Conservation (phyloP, 352 stramenopile species). For the Globisporangium nunn region DNA sequence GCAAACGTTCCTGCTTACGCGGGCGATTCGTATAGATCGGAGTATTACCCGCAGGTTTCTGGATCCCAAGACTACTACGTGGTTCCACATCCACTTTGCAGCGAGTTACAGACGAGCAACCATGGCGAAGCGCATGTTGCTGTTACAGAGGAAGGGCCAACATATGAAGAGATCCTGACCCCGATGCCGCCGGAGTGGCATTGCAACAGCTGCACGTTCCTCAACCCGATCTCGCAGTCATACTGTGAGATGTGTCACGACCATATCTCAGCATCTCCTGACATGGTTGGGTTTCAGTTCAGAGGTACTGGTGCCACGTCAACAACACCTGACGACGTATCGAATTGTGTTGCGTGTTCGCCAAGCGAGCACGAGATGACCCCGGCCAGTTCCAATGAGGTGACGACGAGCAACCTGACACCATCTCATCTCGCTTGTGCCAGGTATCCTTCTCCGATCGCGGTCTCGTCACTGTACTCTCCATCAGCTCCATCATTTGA, state of each 20-base stretch:
- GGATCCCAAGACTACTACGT: neutral
- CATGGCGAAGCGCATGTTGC: conserved; percentile 29
- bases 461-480: conserved; percentile 17
- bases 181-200: neutral
- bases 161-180: conserved; percentile 7
- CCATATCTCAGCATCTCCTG: conserved; percentile 28
- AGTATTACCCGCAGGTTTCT: neutral
- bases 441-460: neutral
- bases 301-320: neutral
- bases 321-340: too few species aligned
- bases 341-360: neutral
- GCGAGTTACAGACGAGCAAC: neutral
- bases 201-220: conserved; percentile 41
- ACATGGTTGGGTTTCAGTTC: conserved; percentile 1
- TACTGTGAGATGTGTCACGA: conserved; percentile 59
- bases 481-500: conserved; percentile 23
- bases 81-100: neutral
- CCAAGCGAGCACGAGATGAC: neutral
- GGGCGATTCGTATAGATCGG: neutral
- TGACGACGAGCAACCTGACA: too few species aligned
- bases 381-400: neutral
- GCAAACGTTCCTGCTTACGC: neutral
- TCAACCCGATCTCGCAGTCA: conserved; percentile 43
- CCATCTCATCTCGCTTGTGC: too few species aligned
- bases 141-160: conserved; percentile 21